Evolutionary conservation across 2,329 filamentous ascomycete genomes (phyloP).

Genomic region (Ceratocystis eucalypticola): DNA sequence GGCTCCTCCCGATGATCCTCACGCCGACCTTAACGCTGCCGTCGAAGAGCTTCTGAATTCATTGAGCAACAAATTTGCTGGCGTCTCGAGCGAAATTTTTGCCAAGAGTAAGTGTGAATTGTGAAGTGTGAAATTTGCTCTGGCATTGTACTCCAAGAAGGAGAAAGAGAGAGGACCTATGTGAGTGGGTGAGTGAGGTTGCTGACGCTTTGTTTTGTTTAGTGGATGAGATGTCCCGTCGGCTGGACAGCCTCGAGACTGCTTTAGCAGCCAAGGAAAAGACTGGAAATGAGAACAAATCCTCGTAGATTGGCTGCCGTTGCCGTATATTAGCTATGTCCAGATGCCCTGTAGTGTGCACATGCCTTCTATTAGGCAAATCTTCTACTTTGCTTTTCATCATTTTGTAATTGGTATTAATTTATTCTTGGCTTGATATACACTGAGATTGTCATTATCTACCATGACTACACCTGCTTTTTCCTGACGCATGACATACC

Average conservation of each 20-base stretch:
- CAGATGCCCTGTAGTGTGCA: neutral
- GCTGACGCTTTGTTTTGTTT: conserved; percentile 4
- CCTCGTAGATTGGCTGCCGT: conserved; percentile 21
- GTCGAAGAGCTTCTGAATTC: conserved; percentile 80
- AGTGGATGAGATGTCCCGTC: conserved; percentile 92
- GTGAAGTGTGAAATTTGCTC: neutral
- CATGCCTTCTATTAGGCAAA: no score
- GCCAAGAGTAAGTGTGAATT: conserved; percentile 59
- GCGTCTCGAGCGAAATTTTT: conserved; percentile 74
- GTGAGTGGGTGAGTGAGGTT: conserved; percentile 51
- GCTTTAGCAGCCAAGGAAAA: conserved; percentile 48
- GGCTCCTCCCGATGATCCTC: conserved; percentile 23
- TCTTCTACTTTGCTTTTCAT: neutral
- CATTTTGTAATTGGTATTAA: neutral
- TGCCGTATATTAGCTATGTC: neutral
- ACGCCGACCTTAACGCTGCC: conserved; percentile 57
- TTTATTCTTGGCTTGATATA: conserved; percentile 6
- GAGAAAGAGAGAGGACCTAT: neutral
- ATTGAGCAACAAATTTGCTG: conserved; percentile 71
- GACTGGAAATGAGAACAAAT: conserved; percentile 29
- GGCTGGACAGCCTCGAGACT: conserved; percentile 70
- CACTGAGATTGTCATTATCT: neutral
- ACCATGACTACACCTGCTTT: neutral
- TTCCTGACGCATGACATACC: neutral
- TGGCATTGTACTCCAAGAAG: neutral